Percentiles rank a stretch among this genome's conserved stretches.
Conservation (phyloP, 2,329 filamentous ascomycete genomes). For the Fusarium devonianum region DNA sequence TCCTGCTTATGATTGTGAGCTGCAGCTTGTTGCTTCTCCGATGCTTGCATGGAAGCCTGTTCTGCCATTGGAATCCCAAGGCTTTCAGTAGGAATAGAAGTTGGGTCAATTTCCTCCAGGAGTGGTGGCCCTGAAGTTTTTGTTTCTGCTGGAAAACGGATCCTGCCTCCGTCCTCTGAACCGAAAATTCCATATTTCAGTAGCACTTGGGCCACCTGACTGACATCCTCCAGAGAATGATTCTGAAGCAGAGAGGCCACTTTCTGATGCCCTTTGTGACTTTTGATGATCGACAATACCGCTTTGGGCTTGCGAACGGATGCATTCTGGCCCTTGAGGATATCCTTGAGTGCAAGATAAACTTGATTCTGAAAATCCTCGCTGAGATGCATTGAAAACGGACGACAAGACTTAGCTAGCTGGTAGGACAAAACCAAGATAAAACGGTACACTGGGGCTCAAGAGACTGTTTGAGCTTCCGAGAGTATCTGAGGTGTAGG, state of each 20-base stretch:
- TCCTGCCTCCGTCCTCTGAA: not conserved
- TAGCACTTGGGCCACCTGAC: rapidly evolving
- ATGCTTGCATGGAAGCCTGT: no score
- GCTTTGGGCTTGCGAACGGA: rapidly evolving
- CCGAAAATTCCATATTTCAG: not conserved
- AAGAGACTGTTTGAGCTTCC: no score
- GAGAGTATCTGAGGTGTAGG: no score
- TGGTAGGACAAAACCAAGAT: not conserved
- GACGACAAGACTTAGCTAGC: not conserved
- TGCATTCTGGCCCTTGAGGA: not conserved
- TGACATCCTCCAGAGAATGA: not conserved
- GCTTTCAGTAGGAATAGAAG: not conserved
- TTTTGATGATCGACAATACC: not conserved
- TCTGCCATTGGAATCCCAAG: not conserved
- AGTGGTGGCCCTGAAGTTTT: not conserved
- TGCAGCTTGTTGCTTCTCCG: no score
- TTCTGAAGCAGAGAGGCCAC: not conserved
- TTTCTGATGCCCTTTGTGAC: not conserved
- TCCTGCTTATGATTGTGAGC: no score
- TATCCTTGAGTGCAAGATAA: conserved; percentile 1
- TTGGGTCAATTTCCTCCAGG: no score
- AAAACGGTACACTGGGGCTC: no score
- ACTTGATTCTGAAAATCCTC: not conserved
- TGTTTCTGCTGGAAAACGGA: not conserved
- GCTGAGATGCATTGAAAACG: no score